These are phyloP conservation scores for Botrytis paeoniae DNA, from an alignment of 2,329 filamentous ascomycete genomes.

Conservation along the genomic window DNA sequence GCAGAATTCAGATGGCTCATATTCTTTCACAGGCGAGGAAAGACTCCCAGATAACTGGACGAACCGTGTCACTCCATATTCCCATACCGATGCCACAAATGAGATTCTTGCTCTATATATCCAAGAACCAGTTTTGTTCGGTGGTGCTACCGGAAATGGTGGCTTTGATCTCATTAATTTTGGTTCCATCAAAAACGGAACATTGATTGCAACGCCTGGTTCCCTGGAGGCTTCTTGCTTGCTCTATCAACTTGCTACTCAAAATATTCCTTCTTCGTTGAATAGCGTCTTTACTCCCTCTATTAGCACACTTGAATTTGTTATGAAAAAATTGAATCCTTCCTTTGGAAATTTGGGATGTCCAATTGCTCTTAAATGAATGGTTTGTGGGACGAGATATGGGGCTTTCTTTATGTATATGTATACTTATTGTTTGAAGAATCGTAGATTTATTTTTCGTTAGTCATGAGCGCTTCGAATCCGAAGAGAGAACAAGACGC, in stretches of 20 bases:
- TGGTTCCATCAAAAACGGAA: constrained; percentile 4
- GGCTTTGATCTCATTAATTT: constrained; percentile 9
- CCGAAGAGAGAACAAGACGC: not conserved
- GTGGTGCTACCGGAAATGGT: constrained; percentile 4
- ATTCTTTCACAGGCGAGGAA: constrained; percentile 4
- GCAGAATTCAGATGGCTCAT: constrained; percentile 3
- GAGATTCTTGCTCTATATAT: constrained; percentile 1
- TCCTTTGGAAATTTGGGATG: not conserved
- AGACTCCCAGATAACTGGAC: constrained; percentile 1
- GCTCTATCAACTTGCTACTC: constrained; percentile 7
- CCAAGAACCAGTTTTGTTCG: constrained; percentile 3
- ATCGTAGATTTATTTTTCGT: not conserved
- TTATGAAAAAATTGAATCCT: not conserved
- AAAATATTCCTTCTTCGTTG: not conserved
- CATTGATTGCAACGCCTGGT: not conserved
- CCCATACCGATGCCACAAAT: not conserved
- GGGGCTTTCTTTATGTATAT: not conserved
- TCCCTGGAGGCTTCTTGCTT: not conserved
- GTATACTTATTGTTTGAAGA: not conserved
- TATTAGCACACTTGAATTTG: not conserved
- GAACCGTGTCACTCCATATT: not conserved
- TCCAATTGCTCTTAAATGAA: not conserved
- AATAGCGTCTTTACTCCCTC: not conserved
- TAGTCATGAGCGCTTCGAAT: not conserved
- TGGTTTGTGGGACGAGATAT: fast-evolving